Percentiles rank a stretch among this genome's conserved stretches.
phyloP scores from a whole-genome alignment of 2,329 filamentous ascomycete species.

The Aspergillus unguis region DNA sequence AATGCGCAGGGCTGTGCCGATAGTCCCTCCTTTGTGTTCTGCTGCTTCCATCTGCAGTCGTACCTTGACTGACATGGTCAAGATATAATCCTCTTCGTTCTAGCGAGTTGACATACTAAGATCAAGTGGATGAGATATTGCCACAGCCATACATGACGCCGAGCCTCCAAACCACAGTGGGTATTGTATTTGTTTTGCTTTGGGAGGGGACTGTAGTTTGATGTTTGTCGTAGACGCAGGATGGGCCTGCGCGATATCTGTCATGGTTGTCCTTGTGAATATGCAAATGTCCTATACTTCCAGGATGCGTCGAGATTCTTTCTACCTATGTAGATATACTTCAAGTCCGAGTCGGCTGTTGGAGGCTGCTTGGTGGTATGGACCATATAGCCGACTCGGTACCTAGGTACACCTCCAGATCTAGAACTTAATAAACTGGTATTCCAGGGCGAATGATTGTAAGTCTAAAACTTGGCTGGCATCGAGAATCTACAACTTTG shows the following conservation, averaged over 20 bases:
- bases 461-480: too few relatives aligned
- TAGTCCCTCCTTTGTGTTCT: conserved; percentile 12
- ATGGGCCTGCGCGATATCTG: neutral
- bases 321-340: too few relatives aligned
- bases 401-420: too few relatives aligned
- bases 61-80: conserved; percentile 21
- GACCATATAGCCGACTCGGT: too few relatives aligned
- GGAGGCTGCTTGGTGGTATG: too few relatives aligned
- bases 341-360: too few relatives aligned
- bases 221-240: neutral
- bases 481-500: too few relatives aligned
- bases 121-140: conserved; percentile 27
- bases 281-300: too few relatives aligned
- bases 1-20: conserved; percentile 18
- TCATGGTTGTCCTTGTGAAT: too few relatives aligned
- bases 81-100: neutral
- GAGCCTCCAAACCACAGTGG: conserved; percentile 19
- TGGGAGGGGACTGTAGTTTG: neutral
- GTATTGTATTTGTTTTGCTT: conserved; percentile 3
- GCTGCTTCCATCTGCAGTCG: conserved; percentile 22
- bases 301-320: too few relatives aligned
- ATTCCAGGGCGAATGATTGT: too few relatives aligned
- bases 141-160: conserved; percentile 29
- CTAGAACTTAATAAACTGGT: too few relatives aligned
- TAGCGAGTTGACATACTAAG: conserved; percentile 14